Conservation (phyloP, 305 asterid genomes). For the Fraxinus floribunda region DNA sequence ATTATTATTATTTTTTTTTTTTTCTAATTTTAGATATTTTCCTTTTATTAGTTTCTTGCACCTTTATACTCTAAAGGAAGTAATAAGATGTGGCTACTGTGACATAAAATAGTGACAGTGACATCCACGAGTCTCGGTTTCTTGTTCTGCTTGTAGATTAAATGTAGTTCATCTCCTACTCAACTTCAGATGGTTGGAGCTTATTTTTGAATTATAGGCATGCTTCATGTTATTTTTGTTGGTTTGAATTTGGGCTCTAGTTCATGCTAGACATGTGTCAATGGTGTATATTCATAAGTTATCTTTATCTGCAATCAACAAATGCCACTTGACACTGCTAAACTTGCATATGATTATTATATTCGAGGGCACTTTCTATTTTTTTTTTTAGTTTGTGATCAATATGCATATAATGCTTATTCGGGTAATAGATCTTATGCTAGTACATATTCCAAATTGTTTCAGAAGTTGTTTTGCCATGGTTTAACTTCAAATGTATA, state of each 20-base stretch:
- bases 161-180: not conserved
- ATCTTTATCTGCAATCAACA: not conserved
- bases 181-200: not conserved
- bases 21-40: not conserved
- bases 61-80: not conserved
- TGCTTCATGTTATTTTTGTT: not conserved
- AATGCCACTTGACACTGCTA: not conserved
- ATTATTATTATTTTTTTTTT: no score
- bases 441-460: not conserved
- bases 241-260: not conserved
- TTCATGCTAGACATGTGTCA: not conserved
- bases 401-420: not conserved
- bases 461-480: not conserved
- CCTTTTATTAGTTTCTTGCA: not conserved
- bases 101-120: slow-evolving; percentile 9
- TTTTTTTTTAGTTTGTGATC: not conserved
- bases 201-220: not conserved
- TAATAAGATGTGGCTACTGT: not conserved
- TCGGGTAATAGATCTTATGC: not conserved
- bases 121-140: not conserved
- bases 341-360: not conserved
- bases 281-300: not conserved
- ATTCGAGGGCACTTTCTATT: not conserved
- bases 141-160: not conserved
- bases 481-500: not conserved